A percentile compares a stretch with the other conserved stretches of the same genome.
These are phyloP conservation scores for Schoenoplectus tabernaemontani DNA, from an alignment of 202 grass and related monocot species.

Conservation along the genomic window DNA sequence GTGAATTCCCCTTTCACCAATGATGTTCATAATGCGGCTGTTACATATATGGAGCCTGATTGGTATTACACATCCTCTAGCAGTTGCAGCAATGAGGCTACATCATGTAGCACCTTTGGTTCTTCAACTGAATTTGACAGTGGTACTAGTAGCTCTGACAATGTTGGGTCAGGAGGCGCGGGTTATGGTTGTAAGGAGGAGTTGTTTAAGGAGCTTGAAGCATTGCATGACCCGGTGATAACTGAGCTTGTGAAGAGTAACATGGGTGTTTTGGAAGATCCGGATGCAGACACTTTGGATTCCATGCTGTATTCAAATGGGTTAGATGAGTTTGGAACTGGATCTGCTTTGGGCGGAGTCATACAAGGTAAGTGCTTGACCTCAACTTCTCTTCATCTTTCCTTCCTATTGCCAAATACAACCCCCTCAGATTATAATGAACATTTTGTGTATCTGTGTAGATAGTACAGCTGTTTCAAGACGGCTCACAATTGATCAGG, in stretches of 20 bases:
- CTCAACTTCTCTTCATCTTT: neutral
- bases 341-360: conserved; percentile 15
- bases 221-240: conserved; percentile 26
- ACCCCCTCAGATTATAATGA: neutral
- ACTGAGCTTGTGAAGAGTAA: conserved; percentile 19
- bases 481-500: conserved; percentile 66
- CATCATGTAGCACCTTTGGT: conserved; percentile 30
- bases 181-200: conserved; percentile 29
- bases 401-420: neutral
- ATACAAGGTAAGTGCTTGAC: conserved; percentile 32
- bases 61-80: conserved; percentile 37
- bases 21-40: neutral
- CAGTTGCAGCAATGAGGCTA: conserved; percentile 43
- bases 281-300: conserved; percentile 17
- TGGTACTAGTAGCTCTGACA: conserved; percentile 25
- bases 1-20: neutral
- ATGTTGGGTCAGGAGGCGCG: conserved; percentile 13
- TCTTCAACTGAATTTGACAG: conserved; percentile 32
- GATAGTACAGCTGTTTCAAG: conserved; percentile 28
- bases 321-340: conserved; percentile 30
- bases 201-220: conserved; percentile 27
- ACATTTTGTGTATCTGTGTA: neutral
- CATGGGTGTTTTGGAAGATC: conserved; percentile 28
- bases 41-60: conserved; percentile 3
- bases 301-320: conserved; percentile 48